phyloP scores from a whole-genome alignment of 352 stramenopile genomes.

The Phytopythium mirpurense region DNA sequence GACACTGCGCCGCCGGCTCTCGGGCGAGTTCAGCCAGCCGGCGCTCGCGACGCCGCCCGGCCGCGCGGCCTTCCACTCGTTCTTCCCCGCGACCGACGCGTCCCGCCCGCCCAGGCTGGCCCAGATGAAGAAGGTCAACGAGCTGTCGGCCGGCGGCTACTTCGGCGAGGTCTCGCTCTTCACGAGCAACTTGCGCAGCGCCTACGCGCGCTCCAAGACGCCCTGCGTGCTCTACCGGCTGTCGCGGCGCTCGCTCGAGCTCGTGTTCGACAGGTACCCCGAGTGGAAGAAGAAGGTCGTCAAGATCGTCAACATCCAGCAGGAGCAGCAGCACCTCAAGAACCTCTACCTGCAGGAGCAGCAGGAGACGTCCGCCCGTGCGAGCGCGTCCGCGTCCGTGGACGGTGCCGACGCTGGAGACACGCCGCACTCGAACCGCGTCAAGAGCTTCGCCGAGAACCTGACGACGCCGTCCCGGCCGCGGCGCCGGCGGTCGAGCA shows the following conservation, averaged over 20 bases:
- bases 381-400: background rate
- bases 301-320: constrained; percentile 48
- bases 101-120: constrained; percentile 19
- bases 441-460: constrained; percentile 8
- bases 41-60: constrained; percentile 6
- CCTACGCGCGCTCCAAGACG: constrained; percentile 37
- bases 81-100: constrained; percentile 14
- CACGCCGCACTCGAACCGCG: background rate
- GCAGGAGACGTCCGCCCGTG: constrained; percentile 21
- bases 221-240: constrained; percentile 57
- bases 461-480: background rate
- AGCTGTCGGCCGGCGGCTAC: constrained; percentile 42
- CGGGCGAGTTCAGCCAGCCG: constrained; percentile 20
- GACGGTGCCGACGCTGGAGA: background rate
- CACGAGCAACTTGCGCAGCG: constrained; percentile 36
- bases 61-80: constrained; percentile 15
- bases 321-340: constrained; percentile 40
- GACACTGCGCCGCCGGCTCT: constrained; percentile 20
- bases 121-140: constrained; percentile 50
- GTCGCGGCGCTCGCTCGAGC: constrained; percentile 36
- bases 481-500: background rate
- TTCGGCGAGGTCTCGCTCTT: constrained; percentile 60
- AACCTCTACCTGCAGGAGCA: constrained; percentile 64
- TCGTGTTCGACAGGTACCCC: constrained; percentile 59
- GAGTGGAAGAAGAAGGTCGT: constrained; percentile 60